Evolutionary conservation across 306 rosid species (phyloP), one percentile per base, ranked within the genome.

Genomic region (Pyrus betulifolia): DNA sequence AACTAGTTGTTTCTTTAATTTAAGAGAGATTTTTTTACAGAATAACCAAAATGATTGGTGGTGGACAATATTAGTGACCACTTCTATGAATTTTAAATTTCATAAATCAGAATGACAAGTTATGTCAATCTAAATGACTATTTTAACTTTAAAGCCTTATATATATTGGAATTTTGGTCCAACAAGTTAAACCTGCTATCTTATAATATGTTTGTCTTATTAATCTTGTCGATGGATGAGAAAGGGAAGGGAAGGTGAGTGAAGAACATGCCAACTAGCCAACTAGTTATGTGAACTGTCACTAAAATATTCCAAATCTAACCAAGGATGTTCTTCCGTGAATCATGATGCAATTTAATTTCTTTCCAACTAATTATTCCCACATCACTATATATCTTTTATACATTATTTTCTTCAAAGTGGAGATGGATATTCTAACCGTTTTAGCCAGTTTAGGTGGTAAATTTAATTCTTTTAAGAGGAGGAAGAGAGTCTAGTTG

Each of bases 161-260:
- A 38, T 23, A 21, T 52, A 75, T 84, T 88, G 88, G 84, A 81
- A 35, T 52, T 74, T 4, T 80, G 92, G 88, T 78, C 92, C 89
- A 59, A 64, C 72, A 45, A 15, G 65, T 51, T 42, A 21, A 59
- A 23, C 78, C 62, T 54, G 58, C 59, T 25, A 14, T 11, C 6
- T 55, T 21, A 61, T 64, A 13, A 59, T 65, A 28, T 40, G n/a
- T 54, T 21, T 71, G 40, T 52, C 33, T 19, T 58, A 58, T 11
- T 35, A 22, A 35, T 54, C 30, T 52, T 19, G 18, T 17, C 60
- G 66, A 71, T 17, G 12, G 31, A 27, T 61, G 38, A 65, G 18
- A 64, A 70, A 49, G 35, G 27, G 49, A 7, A 31, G 63, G 6
- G 3, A 30, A 71, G 45, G 63, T 67, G 69, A 40, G 71, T 55